A percentile compares a stretch with the other conserved stretches of the same genome.
These are phyloP conservation scores for Fusarium duplospermum DNA, from an alignment of 2,329 filamentous ascomycete genomes.

Conservation along the genomic window DNA sequence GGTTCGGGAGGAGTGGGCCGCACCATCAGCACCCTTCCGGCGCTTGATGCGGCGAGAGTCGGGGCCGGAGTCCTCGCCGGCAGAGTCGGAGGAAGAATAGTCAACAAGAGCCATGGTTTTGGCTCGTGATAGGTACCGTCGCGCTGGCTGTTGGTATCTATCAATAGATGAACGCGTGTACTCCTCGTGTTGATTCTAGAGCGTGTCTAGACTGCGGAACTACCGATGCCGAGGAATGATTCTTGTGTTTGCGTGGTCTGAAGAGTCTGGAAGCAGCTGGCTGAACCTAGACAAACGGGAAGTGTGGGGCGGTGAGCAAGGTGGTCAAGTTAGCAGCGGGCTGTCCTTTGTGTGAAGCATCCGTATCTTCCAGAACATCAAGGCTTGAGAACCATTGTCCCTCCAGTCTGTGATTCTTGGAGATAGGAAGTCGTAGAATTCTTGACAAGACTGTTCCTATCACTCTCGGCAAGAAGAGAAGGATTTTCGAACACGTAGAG, in stretches of 20 bases:
- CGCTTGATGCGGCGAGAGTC: slow-evolving; percentile 49
- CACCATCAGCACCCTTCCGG: slow-evolving; percentile 47
- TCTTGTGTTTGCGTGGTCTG: slow-evolving; percentile 9
- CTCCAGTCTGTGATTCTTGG: neutral
- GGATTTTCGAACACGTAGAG: neutral
- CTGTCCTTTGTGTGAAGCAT: neutral
- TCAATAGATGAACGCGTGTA: neutral
- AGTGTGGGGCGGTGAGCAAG: neutral
- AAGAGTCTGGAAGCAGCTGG: slow-evolving; percentile 2
- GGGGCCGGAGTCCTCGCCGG: slow-evolving; percentile 38
- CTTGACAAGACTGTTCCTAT: neutral
- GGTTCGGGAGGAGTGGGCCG: slow-evolving; percentile 28
- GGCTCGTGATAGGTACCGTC: neutral
- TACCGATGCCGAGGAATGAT: neutral
- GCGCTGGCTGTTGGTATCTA: neutral
- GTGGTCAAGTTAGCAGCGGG: neutral
- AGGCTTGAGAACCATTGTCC: neutral
- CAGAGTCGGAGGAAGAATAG: slow-evolving; percentile 58
- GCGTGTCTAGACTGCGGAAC: neutral
- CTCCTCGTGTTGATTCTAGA: slow-evolving; percentile 3
- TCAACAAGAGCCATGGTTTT: slow-evolving; percentile 70
- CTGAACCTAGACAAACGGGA: neutral
- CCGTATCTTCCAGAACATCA: neutral
- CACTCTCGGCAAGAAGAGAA: neutral
- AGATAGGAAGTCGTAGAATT: neutral